These are phyloP conservation scores for Volvox carteri DNA, from an alignment of 163 green algal species.

Conservation along the genomic window DNA sequence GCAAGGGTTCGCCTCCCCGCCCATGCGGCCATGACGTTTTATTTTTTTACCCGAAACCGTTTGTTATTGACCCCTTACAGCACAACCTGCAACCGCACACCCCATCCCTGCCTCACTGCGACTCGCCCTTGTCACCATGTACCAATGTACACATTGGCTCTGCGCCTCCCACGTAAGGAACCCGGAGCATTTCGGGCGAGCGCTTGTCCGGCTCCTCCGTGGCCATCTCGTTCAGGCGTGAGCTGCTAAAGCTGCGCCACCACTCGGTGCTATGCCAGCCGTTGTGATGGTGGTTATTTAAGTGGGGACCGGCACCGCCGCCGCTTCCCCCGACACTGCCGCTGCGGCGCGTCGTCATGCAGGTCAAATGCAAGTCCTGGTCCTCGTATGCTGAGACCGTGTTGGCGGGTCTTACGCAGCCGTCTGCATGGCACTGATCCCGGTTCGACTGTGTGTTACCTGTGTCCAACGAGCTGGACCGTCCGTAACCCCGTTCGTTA, in stretches of 20 bases:
- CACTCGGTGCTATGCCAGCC: constrained; percentile 37
- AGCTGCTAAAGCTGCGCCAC: constrained; percentile 47
- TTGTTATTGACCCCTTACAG: no score
- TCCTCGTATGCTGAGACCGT: background rate
- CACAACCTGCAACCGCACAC: no score
- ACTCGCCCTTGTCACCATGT: constrained; percentile 19
- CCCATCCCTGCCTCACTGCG: no score
- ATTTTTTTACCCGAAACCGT: no score
- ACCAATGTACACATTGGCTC: constrained; percentile 32
- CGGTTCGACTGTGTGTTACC: background rate
- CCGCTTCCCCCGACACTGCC: constrained; percentile 1
- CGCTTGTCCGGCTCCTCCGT: constrained; percentile 32
- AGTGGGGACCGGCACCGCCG: constrained; percentile 17
- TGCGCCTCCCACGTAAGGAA: constrained; percentile 32
- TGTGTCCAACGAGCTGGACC: constrained; percentile 4
- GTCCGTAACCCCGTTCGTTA: background rate
- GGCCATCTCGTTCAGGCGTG: constrained; percentile 41
- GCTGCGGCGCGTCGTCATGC: background rate
- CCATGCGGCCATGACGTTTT: no score
- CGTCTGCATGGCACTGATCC: background rate
- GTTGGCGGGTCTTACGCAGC: background rate
- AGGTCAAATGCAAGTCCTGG: background rate
- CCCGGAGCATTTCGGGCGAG: constrained; percentile 38
- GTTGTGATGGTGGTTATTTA: background rate
- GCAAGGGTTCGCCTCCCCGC: no score